These are phyloP conservation scores for Boletus sp. DNA, from an alignment of 1,284 basidiomycete genomes.

Conservation along the genomic window DNA sequence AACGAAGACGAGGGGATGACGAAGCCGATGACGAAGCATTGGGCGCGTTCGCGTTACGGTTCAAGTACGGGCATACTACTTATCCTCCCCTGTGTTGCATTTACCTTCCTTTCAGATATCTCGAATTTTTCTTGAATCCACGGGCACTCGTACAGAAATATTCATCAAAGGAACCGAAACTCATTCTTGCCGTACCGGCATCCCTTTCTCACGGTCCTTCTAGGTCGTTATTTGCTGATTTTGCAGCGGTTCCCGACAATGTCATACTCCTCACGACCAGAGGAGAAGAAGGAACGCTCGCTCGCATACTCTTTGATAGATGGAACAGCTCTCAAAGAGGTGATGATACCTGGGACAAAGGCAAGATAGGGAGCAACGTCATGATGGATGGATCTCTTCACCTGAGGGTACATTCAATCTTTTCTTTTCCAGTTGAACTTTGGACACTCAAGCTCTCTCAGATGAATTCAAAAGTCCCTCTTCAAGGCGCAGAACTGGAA, in stretches of 20 bases:
- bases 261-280: slow-evolving; percentile 79
- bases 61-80: slow-evolving; percentile 50
- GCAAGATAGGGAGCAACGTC: slow-evolving; percentile 80
- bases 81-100: background rate
- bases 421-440: background rate
- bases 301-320: slow-evolving; percentile 74
- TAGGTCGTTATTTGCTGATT: slow-evolving; percentile 78
- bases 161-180: slow-evolving; percentile 83
- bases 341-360: slow-evolving; percentile 81
- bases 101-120: slow-evolving; percentile 50
- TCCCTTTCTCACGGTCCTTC: slow-evolving; percentile 93
- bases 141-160: slow-evolving; percentile 79
- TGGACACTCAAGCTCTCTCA: slow-evolving; percentile 32
- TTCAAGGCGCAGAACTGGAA: slow-evolving; percentile 84
- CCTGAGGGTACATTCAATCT: slow-evolving; percentile 51
- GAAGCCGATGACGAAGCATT: slow-evolving; percentile 71
- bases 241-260: slow-evolving; percentile 78
- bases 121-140: slow-evolving; percentile 86
- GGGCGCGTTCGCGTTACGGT: slow-evolving; percentile 71
- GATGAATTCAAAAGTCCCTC: slow-evolving; percentile 86
- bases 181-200: slow-evolving; percentile 90
- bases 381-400: slow-evolving; percentile 69
- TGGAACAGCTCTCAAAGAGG: slow-evolving; percentile 82
- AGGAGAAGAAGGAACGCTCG: slow-evolving; percentile 78
- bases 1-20: slow-evolving; percentile 60